Percentiles rank a stretch among this genome's conserved stretches.
Conservation (phyloP, 495 filamentous ascomycete genomes). For the Penicillium macrosclerotiorum region DNA sequence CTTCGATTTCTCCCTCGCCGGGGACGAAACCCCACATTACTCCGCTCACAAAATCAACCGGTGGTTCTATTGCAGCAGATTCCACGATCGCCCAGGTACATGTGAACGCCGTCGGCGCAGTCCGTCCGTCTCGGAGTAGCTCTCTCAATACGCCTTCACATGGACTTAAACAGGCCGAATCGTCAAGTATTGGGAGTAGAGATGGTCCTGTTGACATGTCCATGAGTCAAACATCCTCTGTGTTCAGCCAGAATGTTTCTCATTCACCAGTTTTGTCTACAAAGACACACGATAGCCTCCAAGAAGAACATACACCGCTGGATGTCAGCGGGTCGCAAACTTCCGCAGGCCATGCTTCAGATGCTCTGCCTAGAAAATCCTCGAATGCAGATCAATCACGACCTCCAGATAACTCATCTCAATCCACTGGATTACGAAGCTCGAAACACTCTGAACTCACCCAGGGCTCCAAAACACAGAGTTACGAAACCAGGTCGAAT, state of each 20-base stretch:
- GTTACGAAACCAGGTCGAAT: slow-evolving; percentile 28
- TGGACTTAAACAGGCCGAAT: slow-evolving; percentile 27
- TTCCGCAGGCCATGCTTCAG: slow-evolving; percentile 18
- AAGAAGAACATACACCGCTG: slow-evolving; percentile 20
- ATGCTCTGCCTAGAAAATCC: slow-evolving; percentile 24
- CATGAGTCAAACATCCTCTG: slow-evolving; percentile 30
- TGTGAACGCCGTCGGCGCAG: slow-evolving; percentile 51
- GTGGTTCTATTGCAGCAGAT: slow-evolving; percentile 34
- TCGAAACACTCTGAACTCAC: slow-evolving; percentile 26
- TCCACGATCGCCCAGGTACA: slow-evolving; percentile 54
- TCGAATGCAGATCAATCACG: slow-evolving; percentile 24
- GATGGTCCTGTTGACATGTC: slow-evolving; percentile 30
- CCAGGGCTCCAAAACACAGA: slow-evolving; percentile 18
- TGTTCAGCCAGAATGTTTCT: slow-evolving; percentile 29
- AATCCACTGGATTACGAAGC: slow-evolving; percentile 17
- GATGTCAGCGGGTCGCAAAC: slow-evolving; percentile 21
- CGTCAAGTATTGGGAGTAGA: slow-evolving; percentile 30
- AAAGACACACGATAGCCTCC: slow-evolving; percentile 25
- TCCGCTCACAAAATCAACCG: slow-evolving; percentile 49
- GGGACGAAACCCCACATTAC: slow-evolving; percentile 32
- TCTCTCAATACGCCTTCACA: slow-evolving; percentile 30
- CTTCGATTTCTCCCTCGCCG: slow-evolving; percentile 45
- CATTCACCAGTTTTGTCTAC: slow-evolving; percentile 35
- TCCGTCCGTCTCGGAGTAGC: slow-evolving; percentile 36
- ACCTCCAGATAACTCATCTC: slow-evolving; percentile 21